Conservation (phyloP, 2,329 filamentous ascomycete species). For the Phialophora chinensis region DNA sequence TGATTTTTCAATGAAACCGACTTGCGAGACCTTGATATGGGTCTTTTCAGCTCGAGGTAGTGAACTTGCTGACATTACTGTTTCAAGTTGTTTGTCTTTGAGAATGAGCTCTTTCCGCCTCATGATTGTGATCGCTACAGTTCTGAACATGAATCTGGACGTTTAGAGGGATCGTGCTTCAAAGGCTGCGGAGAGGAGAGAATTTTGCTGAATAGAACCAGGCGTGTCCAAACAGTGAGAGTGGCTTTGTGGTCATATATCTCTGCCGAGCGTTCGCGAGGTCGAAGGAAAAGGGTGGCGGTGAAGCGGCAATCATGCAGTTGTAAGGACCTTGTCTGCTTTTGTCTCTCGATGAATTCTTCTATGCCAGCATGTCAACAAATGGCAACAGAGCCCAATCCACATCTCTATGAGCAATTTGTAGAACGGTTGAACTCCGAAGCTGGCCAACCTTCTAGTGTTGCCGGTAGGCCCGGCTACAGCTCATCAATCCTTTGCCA, state of each 20-base stretch:
- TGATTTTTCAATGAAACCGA: neutral
- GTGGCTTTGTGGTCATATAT: neutral
- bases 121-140: neutral
- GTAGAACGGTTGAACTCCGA: too few relatives aligned
- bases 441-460: too few relatives aligned
- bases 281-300: neutral
- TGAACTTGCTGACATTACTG: neutral
- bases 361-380: too few relatives aligned
- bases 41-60: neutral
- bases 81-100: neutral
- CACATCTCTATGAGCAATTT: neutral
- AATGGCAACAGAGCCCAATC: neutral
- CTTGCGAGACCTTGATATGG: neutral
- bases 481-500: neutral
- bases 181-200: neutral
- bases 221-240: neutral
- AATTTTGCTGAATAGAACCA: neutral
- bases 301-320: neutral
- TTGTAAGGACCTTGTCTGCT: neutral
- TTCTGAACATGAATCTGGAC: neutral
- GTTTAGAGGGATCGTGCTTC: neutral
- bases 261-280: neutral
- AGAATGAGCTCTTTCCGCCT: neutral
- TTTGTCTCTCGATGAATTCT: neutral
- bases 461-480: too few relatives aligned